Evolutionary conservation across 495 filamentous ascomycete genomes (phyloP), one percentile per base, ranked within the genome.

Genomic region (Daldinia vernicosa): DNA sequence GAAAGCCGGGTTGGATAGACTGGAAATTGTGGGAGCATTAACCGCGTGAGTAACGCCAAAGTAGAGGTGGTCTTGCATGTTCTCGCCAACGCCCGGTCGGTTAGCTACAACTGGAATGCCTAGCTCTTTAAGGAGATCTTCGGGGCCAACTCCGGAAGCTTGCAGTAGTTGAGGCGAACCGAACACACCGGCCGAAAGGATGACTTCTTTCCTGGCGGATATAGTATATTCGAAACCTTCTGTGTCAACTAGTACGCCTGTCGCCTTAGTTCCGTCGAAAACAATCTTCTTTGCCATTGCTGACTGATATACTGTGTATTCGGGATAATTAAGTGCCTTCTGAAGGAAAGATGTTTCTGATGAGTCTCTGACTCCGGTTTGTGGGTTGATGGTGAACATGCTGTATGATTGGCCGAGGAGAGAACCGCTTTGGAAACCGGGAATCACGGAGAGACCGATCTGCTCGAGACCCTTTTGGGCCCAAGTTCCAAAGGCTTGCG

Each of bases 131-230:
- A 88, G 71, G 7, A 76, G 77, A 0, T 63, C 69, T 26, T 66
- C 69, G 0, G 81, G 84, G 0, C 86, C 86, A 50, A 87, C 75
- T 0, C 84, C 84, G n/a, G 84, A 87, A n/a, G 86, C 76, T 74
- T 86, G 83, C 15, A 87, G 75, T 6, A 88, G 70, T 54, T 87
- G 84, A 0, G 85, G 85, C n/a, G 83, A 80, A 27, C 82, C 76
- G 50, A 87, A 77, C 4, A 75, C 77, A 7, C 85, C 85, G 17
- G 80, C 83, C 1, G 80, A 80, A 6, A 86, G 24, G 4, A 87
- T 84, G 15, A 86, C 76, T 52, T 86, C 85, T 22, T 82, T 82
- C 17, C 59, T 80, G 9, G 66, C 33, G 19, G 70, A 50, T 11
- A 66, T 24, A 39, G 50, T 60, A 54, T 66, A 62, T 37, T 60